Percentiles rank a stretch among this genome's conserved stretches.
Conservation (phyloP, 106 monocot species). For the Dioscorea zingiberensis region DNA sequence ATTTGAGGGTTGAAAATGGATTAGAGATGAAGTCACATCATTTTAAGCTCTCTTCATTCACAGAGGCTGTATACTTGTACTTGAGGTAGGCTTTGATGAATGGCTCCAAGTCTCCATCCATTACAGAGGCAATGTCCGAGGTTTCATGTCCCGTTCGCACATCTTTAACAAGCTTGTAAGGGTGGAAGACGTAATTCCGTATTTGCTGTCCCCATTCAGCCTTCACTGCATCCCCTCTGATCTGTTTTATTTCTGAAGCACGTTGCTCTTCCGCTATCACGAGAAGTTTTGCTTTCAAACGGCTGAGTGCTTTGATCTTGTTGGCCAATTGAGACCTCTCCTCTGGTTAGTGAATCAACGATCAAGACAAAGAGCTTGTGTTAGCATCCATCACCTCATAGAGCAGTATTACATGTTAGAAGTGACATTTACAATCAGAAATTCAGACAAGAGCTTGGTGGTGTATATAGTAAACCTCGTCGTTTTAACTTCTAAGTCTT, state of each 20-base stretch:
- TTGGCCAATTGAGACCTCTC: constrained; percentile 87
- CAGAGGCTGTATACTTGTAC: constrained; percentile 38
- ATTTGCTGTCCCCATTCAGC: constrained; percentile 99
- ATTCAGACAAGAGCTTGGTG: too few relatives aligned
- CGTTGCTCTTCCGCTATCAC: constrained; percentile 92
- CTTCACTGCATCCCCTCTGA: constrained; percentile 86
- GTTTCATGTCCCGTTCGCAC: constrained; percentile 77
- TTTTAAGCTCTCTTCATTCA: neutral
- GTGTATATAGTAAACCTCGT: too few relatives aligned
- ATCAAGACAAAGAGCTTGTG: neutral
- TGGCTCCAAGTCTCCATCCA: constrained; percentile 84
- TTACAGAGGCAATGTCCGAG: constrained; percentile 72
- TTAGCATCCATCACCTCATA: too few relatives aligned
- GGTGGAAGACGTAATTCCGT: constrained; percentile 98
- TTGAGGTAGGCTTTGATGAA: constrained; percentile 94
- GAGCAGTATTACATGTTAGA: too few relatives aligned
- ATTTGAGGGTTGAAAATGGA: too few relatives aligned
- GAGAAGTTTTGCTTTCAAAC: constrained; percentile 86
- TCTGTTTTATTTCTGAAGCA: constrained; percentile 90
- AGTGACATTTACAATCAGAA: too few relatives aligned
- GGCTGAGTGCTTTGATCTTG: constrained; percentile 87
- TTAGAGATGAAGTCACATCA: too few relatives aligned
- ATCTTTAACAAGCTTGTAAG: constrained; percentile 97
- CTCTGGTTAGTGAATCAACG: constrained; percentile 46
- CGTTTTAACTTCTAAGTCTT: too few relatives aligned